Evolutionary conservation across 345 rosid genomes (phyloP), one percentile per base, ranked within the genome.

Genomic region (Acer negundo): DNA sequence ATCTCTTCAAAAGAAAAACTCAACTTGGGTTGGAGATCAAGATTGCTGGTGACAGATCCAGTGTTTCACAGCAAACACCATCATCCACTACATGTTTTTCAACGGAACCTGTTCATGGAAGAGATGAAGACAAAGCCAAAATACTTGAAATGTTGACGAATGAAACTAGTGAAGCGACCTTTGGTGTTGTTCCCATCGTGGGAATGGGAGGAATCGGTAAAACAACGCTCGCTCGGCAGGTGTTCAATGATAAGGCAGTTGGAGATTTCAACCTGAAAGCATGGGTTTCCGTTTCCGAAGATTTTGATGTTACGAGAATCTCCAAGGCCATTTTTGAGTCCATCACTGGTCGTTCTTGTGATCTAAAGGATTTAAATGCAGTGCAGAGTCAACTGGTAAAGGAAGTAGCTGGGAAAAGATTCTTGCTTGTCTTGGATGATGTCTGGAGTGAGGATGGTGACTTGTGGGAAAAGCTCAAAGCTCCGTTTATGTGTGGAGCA

Each of bases 181-280:
- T 62, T 62, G 78, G 15, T 47, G 53, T 70, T 7, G 47, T 80
- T 13, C 67, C 82, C 24, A 64, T 80, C 0, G 46, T 80, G 7
- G 79, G 79, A 5, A 75, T 71, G 82, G 79, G 79, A 10, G 79
- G 82, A 1, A 22, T 80, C 3, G 83, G 83, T 0, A 80, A 80
- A 59, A 80, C 83, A 3, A 67, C 73, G 8, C 77, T 80, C 7
- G 70, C 83, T 44, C 80, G 42, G 22, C 10, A 28, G 17, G 76
- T 71, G 17, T 76, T 64, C 69, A 66, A 71, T 31, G 73, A 56
- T 17, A 49, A 12, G 38, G 53, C 44, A 2, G 63, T 72, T 51
- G 42, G 6, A 31, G 22, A 66, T 72, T 80, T 80, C 62, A 56
- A 65, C 1, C 11, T 17, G 23, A 71, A 44, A 71, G 62, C 73